A percentile compares a stretch with the other conserved stretches of the same genome.
These are phyloP conservation scores for Fusarium newnesense DNA, from an alignment of 2,329 filamentous ascomycete species.

Conservation along the genomic window DNA sequence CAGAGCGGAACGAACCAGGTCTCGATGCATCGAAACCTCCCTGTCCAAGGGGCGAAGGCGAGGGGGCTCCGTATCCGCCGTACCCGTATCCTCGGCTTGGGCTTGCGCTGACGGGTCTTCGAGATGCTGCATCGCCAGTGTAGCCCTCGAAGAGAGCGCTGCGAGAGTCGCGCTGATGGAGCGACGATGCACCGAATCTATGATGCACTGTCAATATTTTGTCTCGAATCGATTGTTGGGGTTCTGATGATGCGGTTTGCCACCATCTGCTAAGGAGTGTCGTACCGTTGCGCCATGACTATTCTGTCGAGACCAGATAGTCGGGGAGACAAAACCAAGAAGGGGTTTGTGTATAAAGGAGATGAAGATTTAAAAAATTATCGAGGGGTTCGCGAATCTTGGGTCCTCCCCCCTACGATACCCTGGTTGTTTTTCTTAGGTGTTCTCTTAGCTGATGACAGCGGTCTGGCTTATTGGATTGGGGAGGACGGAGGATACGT, in stretches of 20 bases:
- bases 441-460: constrained; percentile 36
- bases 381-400: constrained; percentile 38
- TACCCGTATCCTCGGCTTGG: constrained; percentile 64
- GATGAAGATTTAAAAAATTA: constrained; percentile 6
- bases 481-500: constrained; percentile 26
- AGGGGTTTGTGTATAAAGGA: background rate
- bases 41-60: constrained; percentile 29
- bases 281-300: constrained; percentile 52
- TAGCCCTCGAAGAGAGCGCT: constrained; percentile 82
- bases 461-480: constrained; percentile 23
- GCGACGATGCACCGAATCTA: constrained; percentile 74
- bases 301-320: constrained; percentile 5
- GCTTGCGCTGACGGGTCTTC: constrained; percentile 57
- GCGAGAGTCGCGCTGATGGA: constrained; percentile 79
- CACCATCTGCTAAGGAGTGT: constrained; percentile 7
- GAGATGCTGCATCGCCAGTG: constrained; percentile 56
- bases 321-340: background rate
- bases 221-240: background rate
- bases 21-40: constrained; percentile 24
- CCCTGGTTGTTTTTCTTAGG: constrained; percentile 41
- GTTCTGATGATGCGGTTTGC: constrained; percentile 15
- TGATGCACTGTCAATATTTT: constrained; percentile 15
- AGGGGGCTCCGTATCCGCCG: constrained; percentile 45
- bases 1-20: constrained; percentile 61
- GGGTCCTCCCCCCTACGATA: constrained; percentile 35